phyloP scores from a whole-genome alignment of 345 rosid species.

The Psidium friedrichsthalianum region DNA sequence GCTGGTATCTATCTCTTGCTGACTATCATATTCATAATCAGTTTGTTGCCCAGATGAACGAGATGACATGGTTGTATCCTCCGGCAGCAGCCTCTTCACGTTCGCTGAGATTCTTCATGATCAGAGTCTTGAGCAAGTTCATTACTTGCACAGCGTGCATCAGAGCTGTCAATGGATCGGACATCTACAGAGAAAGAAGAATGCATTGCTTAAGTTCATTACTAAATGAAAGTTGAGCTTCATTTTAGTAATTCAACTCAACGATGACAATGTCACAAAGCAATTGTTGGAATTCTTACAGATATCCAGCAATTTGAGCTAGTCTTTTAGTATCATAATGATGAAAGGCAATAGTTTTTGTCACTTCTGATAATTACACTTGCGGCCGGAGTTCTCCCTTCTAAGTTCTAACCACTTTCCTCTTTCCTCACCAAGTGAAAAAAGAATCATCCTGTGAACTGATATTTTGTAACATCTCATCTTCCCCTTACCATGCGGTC shows the following conservation, averaged over 20 bases:
- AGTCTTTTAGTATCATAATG: neutral
- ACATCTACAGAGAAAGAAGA: conserved; percentile 38
- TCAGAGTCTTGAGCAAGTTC: conserved; percentile 89
- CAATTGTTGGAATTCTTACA: neutral
- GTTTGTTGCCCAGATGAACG: conserved; percentile 44
- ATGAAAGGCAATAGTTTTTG: neutral
- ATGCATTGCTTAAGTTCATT: neutral
- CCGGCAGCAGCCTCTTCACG: conserved; percentile 57
- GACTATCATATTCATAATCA: conserved; percentile 56
- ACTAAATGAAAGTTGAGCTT: neutral
- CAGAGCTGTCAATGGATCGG: conserved; percentile 87
- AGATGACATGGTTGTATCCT: conserved; percentile 56
- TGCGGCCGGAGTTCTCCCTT: neutral
- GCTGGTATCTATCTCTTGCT: conserved; percentile 74
- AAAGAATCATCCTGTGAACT: neutral
- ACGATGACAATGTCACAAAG: neutral
- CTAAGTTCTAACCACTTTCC: neutral
- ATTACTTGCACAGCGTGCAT: conserved; percentile 98
- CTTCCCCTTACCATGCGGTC: neutral
- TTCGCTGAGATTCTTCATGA: conserved; percentile 44
- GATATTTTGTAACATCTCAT: neutral
- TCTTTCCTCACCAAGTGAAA: neutral
- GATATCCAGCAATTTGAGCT: neutral
- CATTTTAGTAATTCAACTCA: neutral
- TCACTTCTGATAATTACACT: neutral